Conservation (phyloP, 129 eudicot species). For the Flaveria brownii region DNA sequence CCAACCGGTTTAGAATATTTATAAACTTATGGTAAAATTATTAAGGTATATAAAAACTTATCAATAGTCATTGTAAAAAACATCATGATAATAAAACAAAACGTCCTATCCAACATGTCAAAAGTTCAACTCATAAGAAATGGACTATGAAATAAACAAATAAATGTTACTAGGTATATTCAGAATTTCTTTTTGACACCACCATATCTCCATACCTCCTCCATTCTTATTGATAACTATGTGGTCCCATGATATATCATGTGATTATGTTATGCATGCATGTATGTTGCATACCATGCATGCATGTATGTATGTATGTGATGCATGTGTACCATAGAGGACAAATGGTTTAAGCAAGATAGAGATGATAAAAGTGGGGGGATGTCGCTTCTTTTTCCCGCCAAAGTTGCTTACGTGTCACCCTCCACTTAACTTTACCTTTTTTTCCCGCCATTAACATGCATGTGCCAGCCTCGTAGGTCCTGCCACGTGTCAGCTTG, state of each 20-base stretch:
- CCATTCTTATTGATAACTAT: too few relatives aligned
- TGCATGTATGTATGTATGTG: neutral
- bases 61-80: too few relatives aligned
- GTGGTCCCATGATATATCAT: too few relatives aligned
- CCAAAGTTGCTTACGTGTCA: slow-evolving; percentile 40
- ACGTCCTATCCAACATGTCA: too few relatives aligned
- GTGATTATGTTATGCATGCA: too few relatives aligned
- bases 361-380: slow-evolving; percentile 23
- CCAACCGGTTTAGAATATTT: too few relatives aligned
- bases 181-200: neutral
- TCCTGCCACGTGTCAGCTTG: slow-evolving; percentile 12
- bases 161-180: neutral
- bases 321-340: neutral
- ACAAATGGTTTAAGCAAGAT: slow-evolving; percentile 36
- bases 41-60: too few relatives aligned
- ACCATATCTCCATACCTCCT: neutral
- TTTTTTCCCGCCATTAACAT: slow-evolving; percentile 6
- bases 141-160: neutral
- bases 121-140: too few relatives aligned
- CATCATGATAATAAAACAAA: too few relatives aligned
- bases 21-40: too few relatives aligned
- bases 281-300: neutral
- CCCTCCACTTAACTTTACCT: neutral
- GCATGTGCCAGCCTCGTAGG: slow-evolving; percentile 8
- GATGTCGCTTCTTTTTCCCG: slow-evolving; percentile 45